Percentiles rank a stretch among this genome's conserved stretches.
These are phyloP conservation scores for Nemania bipapillata DNA, from an alignment of 2,329 filamentous ascomycete species.

Conservation along the genomic window DNA sequence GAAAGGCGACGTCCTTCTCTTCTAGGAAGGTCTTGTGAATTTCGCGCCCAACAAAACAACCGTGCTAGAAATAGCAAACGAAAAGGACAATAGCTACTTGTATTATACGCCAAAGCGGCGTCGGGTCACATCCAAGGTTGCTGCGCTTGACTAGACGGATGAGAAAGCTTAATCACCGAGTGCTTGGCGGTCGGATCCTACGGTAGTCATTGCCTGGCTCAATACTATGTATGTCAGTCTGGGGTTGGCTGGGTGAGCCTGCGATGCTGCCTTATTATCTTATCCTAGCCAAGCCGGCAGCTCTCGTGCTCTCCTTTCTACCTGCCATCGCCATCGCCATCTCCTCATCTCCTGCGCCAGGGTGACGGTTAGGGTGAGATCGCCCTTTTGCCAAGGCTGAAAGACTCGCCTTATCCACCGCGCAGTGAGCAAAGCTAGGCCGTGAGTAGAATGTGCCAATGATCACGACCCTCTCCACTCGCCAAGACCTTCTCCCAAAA, in stretches of 20 bases:
- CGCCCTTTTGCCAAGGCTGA: slow-evolving; percentile 42
- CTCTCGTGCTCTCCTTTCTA: slow-evolving; percentile 1
- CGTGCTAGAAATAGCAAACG: slow-evolving; percentile 29
- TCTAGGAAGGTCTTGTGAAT: slow-evolving; percentile 46
- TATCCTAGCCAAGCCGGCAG: slow-evolving; percentile 1
- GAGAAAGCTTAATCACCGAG: slow-evolving; percentile 18
- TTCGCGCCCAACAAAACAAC: slow-evolving; percentile 24
- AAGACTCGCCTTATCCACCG: slow-evolving; percentile 36
- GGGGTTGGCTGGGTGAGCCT: slow-evolving; percentile 5
- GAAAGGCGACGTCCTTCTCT: slow-evolving; percentile 43
- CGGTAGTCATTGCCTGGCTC: slow-evolving; percentile 10
- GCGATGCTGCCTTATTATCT: slow-evolving; percentile 26
- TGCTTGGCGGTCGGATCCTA: slow-evolving; percentile 14
- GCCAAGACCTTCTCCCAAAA: slow-evolving; percentile 4
- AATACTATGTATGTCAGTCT: slow-evolving; percentile 17
- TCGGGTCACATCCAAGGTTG: slow-evolving; percentile 19
- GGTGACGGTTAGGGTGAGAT: slow-evolving; percentile 35
- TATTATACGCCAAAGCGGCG: slow-evolving; percentile 24
- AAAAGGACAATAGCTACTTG: slow-evolving; percentile 14
- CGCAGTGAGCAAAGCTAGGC: slow-evolving; percentile 43
- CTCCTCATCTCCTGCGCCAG: slow-evolving; percentile 14
- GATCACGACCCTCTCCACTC: slow-evolving; percentile 35
- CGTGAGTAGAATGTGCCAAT: slow-evolving; percentile 51
- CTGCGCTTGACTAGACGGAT: slow-evolving; percentile 13
- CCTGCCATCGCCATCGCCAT: slow-evolving; percentile 5